A percentile compares a stretch with the other conserved stretches of the same genome.
Conservation (phyloP, 352 stramenopile genomes). For the Pilasporangium apinafurcum region DNA sequence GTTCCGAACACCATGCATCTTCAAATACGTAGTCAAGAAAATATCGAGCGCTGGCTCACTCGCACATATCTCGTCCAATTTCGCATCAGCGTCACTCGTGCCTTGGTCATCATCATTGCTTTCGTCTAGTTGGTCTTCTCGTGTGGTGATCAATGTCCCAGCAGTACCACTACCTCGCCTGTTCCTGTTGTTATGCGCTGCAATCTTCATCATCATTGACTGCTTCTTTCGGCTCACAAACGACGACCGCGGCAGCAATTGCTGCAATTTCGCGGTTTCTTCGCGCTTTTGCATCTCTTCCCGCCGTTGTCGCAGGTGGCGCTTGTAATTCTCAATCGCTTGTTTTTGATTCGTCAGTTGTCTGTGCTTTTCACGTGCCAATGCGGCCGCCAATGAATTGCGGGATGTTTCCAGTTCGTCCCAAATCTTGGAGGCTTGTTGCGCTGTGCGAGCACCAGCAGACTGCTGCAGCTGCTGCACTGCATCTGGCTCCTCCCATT, state of each 20-base stretch:
- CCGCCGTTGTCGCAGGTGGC: constrained; percentile 33
- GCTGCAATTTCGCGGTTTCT: constrained; percentile 46
- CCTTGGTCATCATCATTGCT: background rate
- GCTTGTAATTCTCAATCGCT: constrained; percentile 22
- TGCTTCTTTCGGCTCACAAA: constrained; percentile 66
- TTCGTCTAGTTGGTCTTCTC: too few species aligned
- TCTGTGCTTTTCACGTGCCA: constrained; percentile 34
- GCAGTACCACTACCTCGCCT: too few species aligned
- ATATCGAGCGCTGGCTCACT: constrained; percentile 48
- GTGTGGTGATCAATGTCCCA: constrained; percentile 1
- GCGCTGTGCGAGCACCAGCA: constrained; percentile 35
- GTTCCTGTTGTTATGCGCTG: constrained; percentile 16
- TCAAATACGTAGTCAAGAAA: constrained; percentile 47
- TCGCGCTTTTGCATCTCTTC: constrained; percentile 53
- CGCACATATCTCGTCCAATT: constrained; percentile 50
- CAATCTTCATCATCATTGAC: constrained; percentile 58
- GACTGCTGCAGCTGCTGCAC: constrained; percentile 47
- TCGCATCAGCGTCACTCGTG: constrained; percentile 13
- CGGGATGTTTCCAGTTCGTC: constrained; percentile 43
- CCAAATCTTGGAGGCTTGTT: constrained; percentile 51
- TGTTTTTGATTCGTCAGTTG: constrained; percentile 24
- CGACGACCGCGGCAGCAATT: constrained; percentile 51
- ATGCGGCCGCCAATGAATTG: constrained; percentile 24
- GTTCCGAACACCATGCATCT: constrained; percentile 33
- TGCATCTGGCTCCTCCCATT: constrained; percentile 64